Base-by-base conservation (phyloP, 306 rosid genomes). In the Begonia masoniana region DNA sequence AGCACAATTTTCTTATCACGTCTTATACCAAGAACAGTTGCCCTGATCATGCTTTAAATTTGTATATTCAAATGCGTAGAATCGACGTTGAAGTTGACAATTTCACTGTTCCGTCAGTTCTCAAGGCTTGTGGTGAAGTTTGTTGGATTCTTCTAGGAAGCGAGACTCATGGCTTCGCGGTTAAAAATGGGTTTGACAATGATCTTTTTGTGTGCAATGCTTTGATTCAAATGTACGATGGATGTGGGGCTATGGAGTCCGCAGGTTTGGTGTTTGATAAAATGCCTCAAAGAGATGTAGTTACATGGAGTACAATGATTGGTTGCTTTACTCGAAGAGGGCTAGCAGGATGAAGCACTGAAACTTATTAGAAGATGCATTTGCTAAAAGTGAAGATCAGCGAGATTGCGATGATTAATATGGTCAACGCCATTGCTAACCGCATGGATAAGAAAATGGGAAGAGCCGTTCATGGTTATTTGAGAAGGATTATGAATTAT, bases 291-390 rank as follows among this genome's bases (percentile, higher is more conserved):
- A 80, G 72, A 59, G 88, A 83, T 63, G 73, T 4, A 54, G 85
- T 83, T 58, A 72, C 82, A 50, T 83, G 94, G 94, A 83, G 82
- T 62, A 75, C 78, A 10, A 75, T 80, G 82, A 64, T 84, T 9
- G 59, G 82, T 61, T 52, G 63, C 71, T 84, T 61, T 51, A 71
- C 52, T 41, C 58, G 71, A 47, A 75, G 59, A 43, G 73, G 82
- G 21, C 50, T 66, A 63, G 47, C 39, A n/a, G 9, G 48, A 54
- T 54, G 88, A 80, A 68, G 85, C 94, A 43, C 58, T 73, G 58
- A 43, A 57, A 21, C 51, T 80, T 59, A 39, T 77, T 2, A 71
- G 63, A 23, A 72, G 51, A 75, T 84, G 87, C 61, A 46, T 67
- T 39, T 21, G 57, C 13, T 50, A 63, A 62, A 64, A 58, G 56